phyloP scores from a whole-genome alignment of 768 basidiomycete species.

The Rhodotorula graminis region DNA sequence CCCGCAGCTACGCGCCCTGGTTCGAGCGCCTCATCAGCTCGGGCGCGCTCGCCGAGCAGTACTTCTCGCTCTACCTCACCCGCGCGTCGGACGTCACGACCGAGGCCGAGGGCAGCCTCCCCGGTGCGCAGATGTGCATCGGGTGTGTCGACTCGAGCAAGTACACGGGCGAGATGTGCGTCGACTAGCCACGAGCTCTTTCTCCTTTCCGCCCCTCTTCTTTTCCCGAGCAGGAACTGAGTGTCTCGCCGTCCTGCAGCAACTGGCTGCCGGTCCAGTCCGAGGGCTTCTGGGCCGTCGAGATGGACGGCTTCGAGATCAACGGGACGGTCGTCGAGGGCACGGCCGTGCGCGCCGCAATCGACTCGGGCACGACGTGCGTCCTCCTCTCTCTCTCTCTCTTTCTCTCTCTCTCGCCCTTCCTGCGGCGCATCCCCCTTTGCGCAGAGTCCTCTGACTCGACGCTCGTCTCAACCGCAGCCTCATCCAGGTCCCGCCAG shows the following conservation, averaged over 20 bases:
- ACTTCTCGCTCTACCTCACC: conserved; percentile 30
- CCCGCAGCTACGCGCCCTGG: conserved; percentile 23
- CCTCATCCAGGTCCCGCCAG: conserved; percentile 4
- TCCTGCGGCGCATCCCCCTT: background rate
- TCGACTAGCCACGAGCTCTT: background rate
- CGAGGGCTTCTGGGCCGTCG: conserved; percentile 25
- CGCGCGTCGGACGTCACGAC: conserved; percentile 23
- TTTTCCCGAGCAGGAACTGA: no score
- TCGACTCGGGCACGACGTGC: conserved; percentile 36
- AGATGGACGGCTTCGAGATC: conserved; percentile 10
- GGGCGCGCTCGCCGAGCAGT: conserved; percentile 17
- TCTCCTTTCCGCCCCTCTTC: no score
- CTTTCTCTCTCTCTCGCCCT: background rate
- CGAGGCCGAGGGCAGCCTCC: conserved; percentile 6
- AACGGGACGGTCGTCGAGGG: conserved; percentile 11
- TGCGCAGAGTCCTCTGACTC: background rate
- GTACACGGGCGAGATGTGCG: conserved; percentile 32
- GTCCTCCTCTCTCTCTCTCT: background rate
- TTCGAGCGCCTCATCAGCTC: conserved; percentile 37
- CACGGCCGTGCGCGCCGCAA: conserved; percentile 18
- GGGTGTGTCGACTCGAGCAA: conserved; percentile 32
- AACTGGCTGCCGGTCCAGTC: conserved; percentile 6
- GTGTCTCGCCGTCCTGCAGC: background rate
- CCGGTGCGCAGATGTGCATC: conserved; percentile 23
- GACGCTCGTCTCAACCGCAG: background rate